Conservation (phyloP, 2,329 filamentous ascomycete species). For the Colletotrichum neosansevieriae region DNA sequence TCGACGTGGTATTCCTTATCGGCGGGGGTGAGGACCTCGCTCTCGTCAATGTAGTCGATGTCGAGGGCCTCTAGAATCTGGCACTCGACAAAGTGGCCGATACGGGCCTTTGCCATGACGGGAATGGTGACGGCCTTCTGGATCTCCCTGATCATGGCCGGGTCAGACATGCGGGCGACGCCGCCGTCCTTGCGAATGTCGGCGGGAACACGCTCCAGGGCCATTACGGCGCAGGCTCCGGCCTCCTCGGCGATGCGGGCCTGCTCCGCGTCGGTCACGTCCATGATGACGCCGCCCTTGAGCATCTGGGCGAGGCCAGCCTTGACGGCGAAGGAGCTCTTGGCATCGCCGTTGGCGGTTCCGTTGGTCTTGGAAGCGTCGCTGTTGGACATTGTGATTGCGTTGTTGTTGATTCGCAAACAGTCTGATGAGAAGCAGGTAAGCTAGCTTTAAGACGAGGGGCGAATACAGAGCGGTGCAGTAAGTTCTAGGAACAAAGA, state of each 20-base stretch:
- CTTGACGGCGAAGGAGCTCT: slow-evolving; percentile 85
- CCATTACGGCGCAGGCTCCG: slow-evolving; percentile 97
- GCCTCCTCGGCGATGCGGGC: slow-evolving; percentile 98
- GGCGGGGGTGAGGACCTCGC: slow-evolving; percentile 95
- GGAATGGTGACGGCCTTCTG: slow-evolving; percentile 95
- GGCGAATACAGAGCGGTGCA: neutral
- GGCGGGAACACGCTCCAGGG: slow-evolving; percentile 94
- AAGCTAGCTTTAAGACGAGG: too few relatives aligned
- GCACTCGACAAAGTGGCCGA: slow-evolving; percentile 98
- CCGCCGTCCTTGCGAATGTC: slow-evolving; percentile 94
- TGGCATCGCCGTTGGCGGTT: slow-evolving; percentile 43
- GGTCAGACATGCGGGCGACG: slow-evolving; percentile 97
- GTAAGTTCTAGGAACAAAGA: neutral
- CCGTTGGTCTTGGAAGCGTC: slow-evolving; percentile 40
- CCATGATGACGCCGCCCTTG: slow-evolving; percentile 99
- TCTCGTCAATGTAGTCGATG: slow-evolving; percentile 98
- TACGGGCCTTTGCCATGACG: slow-evolving; percentile 98
- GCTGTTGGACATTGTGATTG: slow-evolving; percentile 26
- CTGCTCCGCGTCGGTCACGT: slow-evolving; percentile 93
- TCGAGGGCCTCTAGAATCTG: slow-evolving; percentile 96
- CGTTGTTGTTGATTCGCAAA: neutral
- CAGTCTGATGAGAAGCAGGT: neutral
- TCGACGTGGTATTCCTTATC: slow-evolving; percentile 92
- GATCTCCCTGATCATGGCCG: slow-evolving; percentile 93
- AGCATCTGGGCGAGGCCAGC: slow-evolving; percentile 96